Evolutionary conservation across 768 basidiomycete genomes (phyloP), one percentile per base, ranked within the genome.

Genomic region (Strobilomyces dryophilus): DNA sequence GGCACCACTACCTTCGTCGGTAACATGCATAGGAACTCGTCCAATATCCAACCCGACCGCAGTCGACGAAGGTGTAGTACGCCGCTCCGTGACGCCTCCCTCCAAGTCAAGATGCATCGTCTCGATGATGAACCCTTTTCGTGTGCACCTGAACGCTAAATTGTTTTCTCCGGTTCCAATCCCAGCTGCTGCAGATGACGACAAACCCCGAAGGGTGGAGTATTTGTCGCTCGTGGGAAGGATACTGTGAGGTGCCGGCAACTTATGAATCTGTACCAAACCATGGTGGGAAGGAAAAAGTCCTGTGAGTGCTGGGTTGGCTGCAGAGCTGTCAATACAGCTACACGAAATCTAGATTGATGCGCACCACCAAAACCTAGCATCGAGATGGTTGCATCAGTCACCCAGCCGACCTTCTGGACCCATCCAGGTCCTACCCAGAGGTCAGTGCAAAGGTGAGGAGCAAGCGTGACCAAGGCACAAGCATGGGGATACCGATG

Each of bases 81-180:
- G 79, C 45, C 90, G 76, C 66, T 89, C 89, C 12, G 80, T 76
- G 26, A 92, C 82, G 15, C 92, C 89, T n/a, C 92, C 87, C 67
- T 94, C 89, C 35, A 90, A 74, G 66, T 89, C 86, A 24, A 95
- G 74, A 70, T 95, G 92, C 53, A 98, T 74, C 24, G 93, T 98
- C 73, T 98, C 95, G 60, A 98, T 82, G 20, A 95, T 73, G 52
- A 98, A 77, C 46, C 92, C 75, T 66, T 89, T 92, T 61, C 95
- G 77, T 62, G 86, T 97, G 63, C 91, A 89, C 66, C 86, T 89
- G 79, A 98, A 99, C 12, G 89, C 93, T 8, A 99, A 78, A 62
- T 98, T 98, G 71, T 98, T 98, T 68, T 98, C 95, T 8, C 94
- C 89, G n/a, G 83, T 83, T 0, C 84, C 86, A 8, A 79, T 78